Conservation (phyloP, 2,329 filamentous ascomycete genomes). For the Arthrobotrys sinensis region DNA sequence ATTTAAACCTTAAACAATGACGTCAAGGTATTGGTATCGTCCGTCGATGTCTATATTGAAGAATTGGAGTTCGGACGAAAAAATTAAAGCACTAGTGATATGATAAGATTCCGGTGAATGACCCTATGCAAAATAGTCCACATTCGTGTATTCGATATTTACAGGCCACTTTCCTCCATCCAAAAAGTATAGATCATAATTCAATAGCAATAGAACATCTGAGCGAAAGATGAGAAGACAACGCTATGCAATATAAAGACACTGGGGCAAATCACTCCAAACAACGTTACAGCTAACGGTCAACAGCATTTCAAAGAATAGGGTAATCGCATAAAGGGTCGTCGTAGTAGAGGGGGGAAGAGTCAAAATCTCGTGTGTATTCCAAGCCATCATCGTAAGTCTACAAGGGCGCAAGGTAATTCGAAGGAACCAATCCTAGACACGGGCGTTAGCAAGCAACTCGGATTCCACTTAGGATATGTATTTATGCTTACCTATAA, state of each 20-base stretch:
- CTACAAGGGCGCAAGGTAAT: conserved; percentile 54
- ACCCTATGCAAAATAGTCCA: not conserved
- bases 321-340: conserved; percentile 5
- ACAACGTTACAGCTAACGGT: not conserved
- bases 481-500: conserved; percentile 48
- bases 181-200: not conserved
- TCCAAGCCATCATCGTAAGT: not conserved
- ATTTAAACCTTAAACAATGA: not conserved
- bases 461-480: not conserved
- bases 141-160: conserved; percentile 7
- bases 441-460: conserved; percentile 17
- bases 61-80: not conserved
- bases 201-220: conserved; percentile 1
- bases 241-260: conserved; percentile 28
- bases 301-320: conserved; percentile 1
- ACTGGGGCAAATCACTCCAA: conserved; percentile 14
- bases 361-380: not conserved
- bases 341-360: not conserved
- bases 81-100: not conserved
- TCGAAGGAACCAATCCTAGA: conserved; percentile 59
- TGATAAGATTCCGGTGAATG: too few relatives aligned
- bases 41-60: not conserved
- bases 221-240: not conserved
- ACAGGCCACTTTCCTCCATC: conserved; percentile 1
- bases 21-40: not conserved